phyloP scores from a whole-genome alignment of 176 grass and related monocot species.

The Ampelocalamus luodianensis region DNA sequence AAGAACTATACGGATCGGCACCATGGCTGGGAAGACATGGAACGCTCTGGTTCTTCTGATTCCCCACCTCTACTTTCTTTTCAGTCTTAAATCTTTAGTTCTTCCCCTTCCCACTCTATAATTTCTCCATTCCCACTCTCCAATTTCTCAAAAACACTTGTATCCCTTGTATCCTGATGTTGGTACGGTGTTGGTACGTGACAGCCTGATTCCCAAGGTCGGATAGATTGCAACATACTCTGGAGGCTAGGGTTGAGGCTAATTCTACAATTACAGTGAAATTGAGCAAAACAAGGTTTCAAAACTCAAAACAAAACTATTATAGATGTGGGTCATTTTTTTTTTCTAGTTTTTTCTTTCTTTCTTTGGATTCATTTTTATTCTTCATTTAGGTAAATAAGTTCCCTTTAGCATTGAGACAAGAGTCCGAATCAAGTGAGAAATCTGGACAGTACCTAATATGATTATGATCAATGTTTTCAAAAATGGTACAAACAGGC shows the following conservation, averaged over 20 bases:
- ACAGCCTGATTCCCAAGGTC: conserved; percentile 8
- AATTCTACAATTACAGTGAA: background rate
- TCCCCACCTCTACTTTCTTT: no score
- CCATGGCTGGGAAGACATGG: no score
- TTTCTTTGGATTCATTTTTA: background rate
- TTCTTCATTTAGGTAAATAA: conserved; percentile 16
- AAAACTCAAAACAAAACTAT: background rate
- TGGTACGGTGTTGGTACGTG: no score
- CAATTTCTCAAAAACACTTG: no score
- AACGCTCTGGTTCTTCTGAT: no score
- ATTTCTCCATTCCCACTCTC: no score
- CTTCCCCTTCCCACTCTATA: no score
- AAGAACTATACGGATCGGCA: no score
- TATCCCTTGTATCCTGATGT: no score
- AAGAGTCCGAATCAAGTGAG: conserved; percentile 13
- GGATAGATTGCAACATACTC: conserved; percentile 11
- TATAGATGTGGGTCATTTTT: background rate
- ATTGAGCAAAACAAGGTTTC: background rate
- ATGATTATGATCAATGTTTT: conserved; percentile 16
- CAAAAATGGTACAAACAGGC: background rate
- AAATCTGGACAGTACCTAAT: conserved; percentile 17
- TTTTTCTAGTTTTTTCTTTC: background rate
- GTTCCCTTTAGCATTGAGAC: background rate
- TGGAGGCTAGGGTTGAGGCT: background rate
- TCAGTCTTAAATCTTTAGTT: no score